These are phyloP conservation scores for Solanum aculeatissimum DNA, from an alignment of 305 asterid genomes.

Conservation along the genomic window DNA sequence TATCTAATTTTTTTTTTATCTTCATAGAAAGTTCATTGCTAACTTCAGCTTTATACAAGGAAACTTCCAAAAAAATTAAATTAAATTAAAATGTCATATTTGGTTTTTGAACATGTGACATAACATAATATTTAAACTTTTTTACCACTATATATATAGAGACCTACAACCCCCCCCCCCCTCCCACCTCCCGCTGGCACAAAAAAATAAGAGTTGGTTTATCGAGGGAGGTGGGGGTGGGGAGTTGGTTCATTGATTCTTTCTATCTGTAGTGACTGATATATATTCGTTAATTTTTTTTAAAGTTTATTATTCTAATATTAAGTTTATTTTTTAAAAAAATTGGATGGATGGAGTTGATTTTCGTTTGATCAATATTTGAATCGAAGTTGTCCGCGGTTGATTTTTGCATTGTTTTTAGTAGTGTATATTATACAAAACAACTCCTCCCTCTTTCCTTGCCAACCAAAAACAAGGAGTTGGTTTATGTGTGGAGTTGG, in stretches of 20 bases:
- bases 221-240: too few relatives aligned
- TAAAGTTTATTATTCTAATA: neutral
- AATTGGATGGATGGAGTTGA: neutral
- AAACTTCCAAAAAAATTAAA: neutral
- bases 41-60: neutral
- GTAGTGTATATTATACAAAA: neutral
- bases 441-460: neutral
- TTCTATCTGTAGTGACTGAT: neutral
- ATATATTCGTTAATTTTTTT: neutral
- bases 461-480: neutral
- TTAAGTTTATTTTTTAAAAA: fast-evolving
- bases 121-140: neutral
- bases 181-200: too few relatives aligned
- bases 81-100: neutral
- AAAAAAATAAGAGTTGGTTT: too few relatives aligned
- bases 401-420: neutral
- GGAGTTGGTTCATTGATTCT: too few relatives aligned
- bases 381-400: neutral
- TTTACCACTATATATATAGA: neutral
- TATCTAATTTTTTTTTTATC: too few relatives aligned
- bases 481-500: neutral
- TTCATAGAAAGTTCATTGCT: neutral
- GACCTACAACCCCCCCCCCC: neutral
- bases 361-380: neutral
- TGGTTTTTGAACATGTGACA: neutral